phyloP scores from a whole-genome alignment of 129 eudicot genomes.

The Mikania micrantha region DNA sequence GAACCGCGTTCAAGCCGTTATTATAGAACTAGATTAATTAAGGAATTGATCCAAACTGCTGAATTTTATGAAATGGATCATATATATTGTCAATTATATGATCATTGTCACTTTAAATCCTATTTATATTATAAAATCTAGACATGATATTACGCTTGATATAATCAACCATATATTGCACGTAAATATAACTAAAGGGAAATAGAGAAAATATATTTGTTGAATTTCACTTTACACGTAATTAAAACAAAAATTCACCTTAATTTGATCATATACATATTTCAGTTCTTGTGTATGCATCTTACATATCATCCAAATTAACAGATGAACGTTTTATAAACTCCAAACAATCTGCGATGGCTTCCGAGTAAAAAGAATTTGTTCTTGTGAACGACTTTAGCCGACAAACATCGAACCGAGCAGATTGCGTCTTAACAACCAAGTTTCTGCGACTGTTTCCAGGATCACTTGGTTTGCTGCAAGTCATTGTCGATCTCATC shows the following conservation, averaged over 20 bases:
- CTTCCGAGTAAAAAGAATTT: slow-evolving; percentile 84
- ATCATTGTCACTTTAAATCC: neutral
- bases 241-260: slow-evolving; percentile 4
- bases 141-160: too few species aligned
- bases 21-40: neutral
- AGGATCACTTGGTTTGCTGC: neutral
- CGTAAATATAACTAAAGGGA: neutral
- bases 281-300: slow-evolving; percentile 3
- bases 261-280: neutral
- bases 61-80: neutral
- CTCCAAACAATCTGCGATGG: slow-evolving; percentile 92
- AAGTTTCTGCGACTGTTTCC: slow-evolving; percentile 15
- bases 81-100: too few species aligned
- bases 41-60: neutral
- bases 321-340: slow-evolving; percentile 70
- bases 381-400: slow-evolving; percentile 44
- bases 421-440: slow-evolving; percentile 2
- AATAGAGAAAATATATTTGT: neutral
- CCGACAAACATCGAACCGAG: slow-evolving; percentile 13
- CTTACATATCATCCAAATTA: slow-evolving; percentile 35
- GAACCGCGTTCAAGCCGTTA: neutral
- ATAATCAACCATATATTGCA: too few species aligned
- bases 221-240: neutral
- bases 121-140: too few species aligned
- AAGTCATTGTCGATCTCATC: slow-evolving; percentile 13